These are phyloP conservation scores for Cicer cuneatum DNA, from an alignment of 306 rosid species.

Conservation along the genomic window DNA sequence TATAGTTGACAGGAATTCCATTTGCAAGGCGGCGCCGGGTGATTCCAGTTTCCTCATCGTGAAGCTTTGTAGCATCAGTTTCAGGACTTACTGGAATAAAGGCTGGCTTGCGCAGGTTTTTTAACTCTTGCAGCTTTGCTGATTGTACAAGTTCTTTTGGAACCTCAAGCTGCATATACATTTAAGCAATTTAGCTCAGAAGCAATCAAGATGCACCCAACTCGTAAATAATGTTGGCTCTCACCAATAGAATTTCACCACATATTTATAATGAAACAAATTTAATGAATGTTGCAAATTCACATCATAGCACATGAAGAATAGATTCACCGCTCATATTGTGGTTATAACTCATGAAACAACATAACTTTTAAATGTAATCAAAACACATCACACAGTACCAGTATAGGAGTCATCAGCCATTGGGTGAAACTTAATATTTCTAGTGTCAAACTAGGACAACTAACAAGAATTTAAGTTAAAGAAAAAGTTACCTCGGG, in stretches of 20 bases:
- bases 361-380: slow-evolving; percentile 12
- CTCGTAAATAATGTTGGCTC: slow-evolving; percentile 35
- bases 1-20: slow-evolving; percentile 90
- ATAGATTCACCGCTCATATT: slow-evolving; percentile 14
- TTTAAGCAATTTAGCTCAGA: slow-evolving; percentile 39
- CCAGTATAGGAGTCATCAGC: slow-evolving; percentile 14
- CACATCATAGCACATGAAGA: slow-evolving; percentile 36
- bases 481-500: slow-evolving; percentile 77
- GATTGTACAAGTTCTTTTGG: slow-evolving; percentile 86
- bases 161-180: slow-evolving; percentile 82
- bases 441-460: slow-evolving; percentile 19
- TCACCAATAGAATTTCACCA: slow-evolving; percentile 39
- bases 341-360: slow-evolving; percentile 28
- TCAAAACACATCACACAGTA: slow-evolving; percentile 22
- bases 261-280: slow-evolving; percentile 34
- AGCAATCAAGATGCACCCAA: slow-evolving; percentile 35
- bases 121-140: slow-evolving; percentile 71
- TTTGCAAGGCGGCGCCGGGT: slow-evolving; percentile 80
- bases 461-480: slow-evolving; percentile 26
- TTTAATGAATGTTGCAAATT: slow-evolving; percentile 21
- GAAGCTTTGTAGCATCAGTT: slow-evolving; percentile 61
- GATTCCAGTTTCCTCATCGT: slow-evolving; percentile 92
- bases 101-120: slow-evolving; percentile 67
- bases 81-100: slow-evolving; percentile 71
- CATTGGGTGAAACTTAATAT: background rate